Base-by-base conservation (phyloP, 257 asterid genomes). In the Petunia secreta region DNA sequence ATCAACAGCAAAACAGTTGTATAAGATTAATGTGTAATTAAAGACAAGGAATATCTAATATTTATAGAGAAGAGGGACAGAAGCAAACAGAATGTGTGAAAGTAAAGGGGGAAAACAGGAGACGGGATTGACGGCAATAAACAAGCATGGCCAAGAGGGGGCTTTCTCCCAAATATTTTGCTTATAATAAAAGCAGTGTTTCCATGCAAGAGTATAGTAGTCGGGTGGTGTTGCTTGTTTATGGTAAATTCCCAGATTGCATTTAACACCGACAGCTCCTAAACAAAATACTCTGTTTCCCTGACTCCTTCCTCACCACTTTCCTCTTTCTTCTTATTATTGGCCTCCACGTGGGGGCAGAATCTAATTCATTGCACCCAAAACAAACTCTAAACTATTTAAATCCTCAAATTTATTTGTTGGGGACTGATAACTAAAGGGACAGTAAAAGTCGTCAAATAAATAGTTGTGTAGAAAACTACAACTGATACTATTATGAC, bases 311-410 rank as follows among this genome's bases (percentile, higher is more conserved):
- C 77, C 78, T 82, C 54, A 43, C 81, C 83, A 80, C 55, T 69
- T 82, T 85, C 82, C 81, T 71, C 78, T 81, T 69, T 37, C 84
- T 83, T 80, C 66, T 55, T 75, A 79, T 82, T 75, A 81, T 83
- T 84, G 82, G 78, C 80, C 65, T 83, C 82, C 92, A 91, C 80
- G 89, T 91, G 95, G 79, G 77, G 79, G 83, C 62, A 6, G 15
- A 54, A 52, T 54, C 64, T 38, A 54, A 52, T 36, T 75, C 79
- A 36, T n/a, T 57, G n/a, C 48, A 54, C 55, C n/a, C 40, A 55
- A 75, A 69, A 13, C 77, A 46, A 60, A 34, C 40, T 15, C 62
- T 55, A 55, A 16, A 55, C 8, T n/a, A n/a, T n/a, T 58, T n/a
- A 2, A 58, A n/a, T 58, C 10, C 36, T 58, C 37, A 58, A 8